Evolutionary conservation across 2,329 filamentous ascomycete species (phyloP).

Genomic region (Talaromyces sp.): DNA sequence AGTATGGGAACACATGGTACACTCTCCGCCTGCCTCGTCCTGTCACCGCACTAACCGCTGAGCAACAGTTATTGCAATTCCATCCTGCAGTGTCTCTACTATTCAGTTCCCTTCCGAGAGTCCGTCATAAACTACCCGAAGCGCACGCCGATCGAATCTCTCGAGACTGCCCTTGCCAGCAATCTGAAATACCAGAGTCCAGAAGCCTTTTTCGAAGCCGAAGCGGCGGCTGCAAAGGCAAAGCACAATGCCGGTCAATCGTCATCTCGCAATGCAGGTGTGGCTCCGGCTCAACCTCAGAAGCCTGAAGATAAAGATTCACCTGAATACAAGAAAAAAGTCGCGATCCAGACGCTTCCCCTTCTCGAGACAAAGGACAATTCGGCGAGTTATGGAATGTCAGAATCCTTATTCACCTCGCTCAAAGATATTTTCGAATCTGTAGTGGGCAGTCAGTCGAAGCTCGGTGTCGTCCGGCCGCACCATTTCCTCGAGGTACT

Average conservation of each 20-base stretch:
- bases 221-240: slow-evolving; percentile 45
- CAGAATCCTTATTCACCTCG: slow-evolving; percentile 89
- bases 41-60: not conserved
- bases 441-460: slow-evolving; percentile 72
- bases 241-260: slow-evolving; percentile 35
- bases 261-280: slow-evolving; percentile 47
- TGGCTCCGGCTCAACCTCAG: slow-evolving; percentile 53
- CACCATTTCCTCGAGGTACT: slow-evolving; percentile 91
- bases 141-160: slow-evolving; percentile 64
- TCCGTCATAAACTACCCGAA: slow-evolving; percentile 88
- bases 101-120: slow-evolving; percentile 89
- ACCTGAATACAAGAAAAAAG: slow-evolving; percentile 96
- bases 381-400: slow-evolving; percentile 78
- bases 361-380: slow-evolving; percentile 84
- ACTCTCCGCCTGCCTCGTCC: not conserved
- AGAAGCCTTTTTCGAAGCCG: slow-evolving; percentile 54
- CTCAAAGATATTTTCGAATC: slow-evolving; percentile 95
- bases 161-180: slow-evolving; percentile 53
- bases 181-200: slow-evolving; percentile 58
- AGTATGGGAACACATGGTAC: slow-evolving; percentile 99
- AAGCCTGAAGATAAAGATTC: slow-evolving; percentile 93
- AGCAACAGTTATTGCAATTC: slow-evolving; percentile 87
- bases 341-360: slow-evolving; percentile 81
- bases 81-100: slow-evolving; percentile 94
- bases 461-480: slow-evolving; percentile 86